phyloP scores from a whole-genome alignment of 495 filamentous ascomycete genomes.

The Hypoxylon perforatum region DNA sequence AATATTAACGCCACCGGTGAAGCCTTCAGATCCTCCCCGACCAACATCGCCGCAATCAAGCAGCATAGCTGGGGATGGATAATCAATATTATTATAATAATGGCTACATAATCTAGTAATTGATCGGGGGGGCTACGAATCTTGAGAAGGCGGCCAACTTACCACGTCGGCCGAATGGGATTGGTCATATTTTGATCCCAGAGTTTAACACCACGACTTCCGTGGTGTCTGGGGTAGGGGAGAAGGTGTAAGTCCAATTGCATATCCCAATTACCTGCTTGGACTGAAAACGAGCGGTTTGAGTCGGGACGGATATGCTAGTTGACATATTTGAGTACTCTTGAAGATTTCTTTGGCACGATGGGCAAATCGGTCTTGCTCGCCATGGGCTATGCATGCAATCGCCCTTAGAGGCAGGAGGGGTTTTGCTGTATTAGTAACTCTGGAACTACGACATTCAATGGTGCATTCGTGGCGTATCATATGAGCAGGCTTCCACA shows the following conservation, averaged over 20 bases:
- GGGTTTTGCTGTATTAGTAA: constrained; percentile 1
- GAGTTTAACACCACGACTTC: neutral
- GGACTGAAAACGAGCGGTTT: too few species aligned
- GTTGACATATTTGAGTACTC: constrained; percentile 5
- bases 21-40: constrained; percentile 52
- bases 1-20: constrained; percentile 62
- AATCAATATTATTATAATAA: neutral
- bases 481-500: constrained; percentile 15
- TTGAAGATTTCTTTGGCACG: neutral
- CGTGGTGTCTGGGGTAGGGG: neutral
- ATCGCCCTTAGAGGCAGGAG: neutral
- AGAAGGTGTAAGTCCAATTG: too few species aligned
- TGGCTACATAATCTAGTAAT: neutral
- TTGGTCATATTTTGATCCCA: constrained; percentile 7
- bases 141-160: neutral
- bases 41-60: constrained; percentile 28
- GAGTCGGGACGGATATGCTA: neutral
- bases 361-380: constrained; percentile 3
- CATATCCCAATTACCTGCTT: too few species aligned
- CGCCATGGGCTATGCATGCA: neutral
- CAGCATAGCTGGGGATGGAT: constrained; percentile 23
- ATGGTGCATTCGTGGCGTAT: constrained; percentile 41
- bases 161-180: neutral
- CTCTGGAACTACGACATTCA: constrained; percentile 35
- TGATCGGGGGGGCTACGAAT: neutral